phyloP scores from a whole-genome alignment of 257 asterid species.

The Petunia axillaris region DNA sequence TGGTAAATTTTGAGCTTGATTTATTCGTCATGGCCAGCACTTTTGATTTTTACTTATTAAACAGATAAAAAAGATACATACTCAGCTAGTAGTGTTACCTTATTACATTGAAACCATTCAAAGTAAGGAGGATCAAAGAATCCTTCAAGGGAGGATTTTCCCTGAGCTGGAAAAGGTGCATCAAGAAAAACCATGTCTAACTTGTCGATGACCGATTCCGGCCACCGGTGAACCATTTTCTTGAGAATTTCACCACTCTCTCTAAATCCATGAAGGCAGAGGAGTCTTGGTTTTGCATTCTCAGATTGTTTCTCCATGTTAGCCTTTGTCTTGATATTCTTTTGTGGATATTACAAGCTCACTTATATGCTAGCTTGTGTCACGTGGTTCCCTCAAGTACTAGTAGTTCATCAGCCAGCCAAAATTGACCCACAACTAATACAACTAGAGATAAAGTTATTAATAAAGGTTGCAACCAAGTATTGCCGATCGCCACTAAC shows the following conservation, averaged over 20 bases:
- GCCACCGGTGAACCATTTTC: slow-evolving; percentile 40
- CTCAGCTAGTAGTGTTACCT: slow-evolving; percentile 26
- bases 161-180: slow-evolving; percentile 39
- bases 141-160: slow-evolving; percentile 42
- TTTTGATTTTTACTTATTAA: too few relatives aligned
- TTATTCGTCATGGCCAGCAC: too few relatives aligned
- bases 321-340: not conserved
- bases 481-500: too few relatives aligned
- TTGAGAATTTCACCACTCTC: slow-evolving; percentile 42
- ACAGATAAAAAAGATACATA: too few relatives aligned
- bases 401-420: not conserved
- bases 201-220: slow-evolving; percentile 30
- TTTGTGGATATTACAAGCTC: too few relatives aligned
- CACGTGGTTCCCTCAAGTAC: not conserved
- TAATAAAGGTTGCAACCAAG: too few relatives aligned
- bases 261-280: slow-evolving; percentile 51
- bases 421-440: not conserved
- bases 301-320: slow-evolving; percentile 6
- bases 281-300: slow-evolving; percentile 34
- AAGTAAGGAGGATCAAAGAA: slow-evolving; percentile 43
- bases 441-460: too few relatives aligned
- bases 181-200: slow-evolving; percentile 40
- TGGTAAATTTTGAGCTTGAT: too few relatives aligned
- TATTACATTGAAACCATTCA: slow-evolving; percentile 40
- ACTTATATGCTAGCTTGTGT: not conserved